A percentile compares a stretch with the other conserved stretches of the same genome.
Conservation (phyloP, 805 yeast genomes). For the Blastobotrys muscicola region DNA sequence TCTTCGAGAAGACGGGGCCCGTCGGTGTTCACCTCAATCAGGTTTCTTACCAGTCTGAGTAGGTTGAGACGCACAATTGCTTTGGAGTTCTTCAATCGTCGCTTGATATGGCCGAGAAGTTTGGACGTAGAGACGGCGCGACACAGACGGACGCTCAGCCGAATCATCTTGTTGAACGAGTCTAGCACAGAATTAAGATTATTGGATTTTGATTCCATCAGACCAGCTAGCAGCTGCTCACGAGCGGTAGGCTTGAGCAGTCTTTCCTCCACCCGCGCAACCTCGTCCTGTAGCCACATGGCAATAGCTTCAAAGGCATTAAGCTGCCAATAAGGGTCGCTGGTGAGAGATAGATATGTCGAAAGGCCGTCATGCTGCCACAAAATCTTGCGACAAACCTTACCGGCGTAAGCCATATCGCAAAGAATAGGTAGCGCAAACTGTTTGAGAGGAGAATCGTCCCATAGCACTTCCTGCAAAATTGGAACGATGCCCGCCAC, state of each 20-base stretch:
- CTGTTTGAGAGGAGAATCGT: conserved; percentile 39
- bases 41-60: conserved; percentile 9
- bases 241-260: conserved; percentile 3
- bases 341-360: conserved; percentile 31
- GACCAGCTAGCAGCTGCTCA: conserved; percentile 11
- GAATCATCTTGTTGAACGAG: conserved; percentile 11
- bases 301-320: conserved; percentile 43
- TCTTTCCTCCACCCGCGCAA: conserved; percentile 12
- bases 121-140: conserved; percentile 5
- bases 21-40: conserved; percentile 7
- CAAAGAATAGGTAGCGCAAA: conserved; percentile 45
- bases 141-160: conserved; percentile 11
- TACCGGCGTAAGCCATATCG: conserved; percentile 41
- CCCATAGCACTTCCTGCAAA: conserved; percentile 32
- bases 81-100: conserved; percentile 8
- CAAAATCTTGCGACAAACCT: conserved; percentile 31
- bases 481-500: conserved; percentile 39
- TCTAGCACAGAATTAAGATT: conserved; percentile 15
- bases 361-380: conserved; percentile 32
- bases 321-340: conserved; percentile 50
- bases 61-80: conserved; percentile 13
- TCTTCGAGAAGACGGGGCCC: conserved; percentile 1
- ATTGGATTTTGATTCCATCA: conserved; percentile 11
- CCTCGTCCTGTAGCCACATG: conserved; percentile 28
- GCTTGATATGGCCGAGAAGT: conserved; percentile 8